A percentile compares a stretch with the other conserved stretches of the same genome.
phyloP scores from a whole-genome alignment of 331 rosid genomes.

The Dryas integrifolia region DNA sequence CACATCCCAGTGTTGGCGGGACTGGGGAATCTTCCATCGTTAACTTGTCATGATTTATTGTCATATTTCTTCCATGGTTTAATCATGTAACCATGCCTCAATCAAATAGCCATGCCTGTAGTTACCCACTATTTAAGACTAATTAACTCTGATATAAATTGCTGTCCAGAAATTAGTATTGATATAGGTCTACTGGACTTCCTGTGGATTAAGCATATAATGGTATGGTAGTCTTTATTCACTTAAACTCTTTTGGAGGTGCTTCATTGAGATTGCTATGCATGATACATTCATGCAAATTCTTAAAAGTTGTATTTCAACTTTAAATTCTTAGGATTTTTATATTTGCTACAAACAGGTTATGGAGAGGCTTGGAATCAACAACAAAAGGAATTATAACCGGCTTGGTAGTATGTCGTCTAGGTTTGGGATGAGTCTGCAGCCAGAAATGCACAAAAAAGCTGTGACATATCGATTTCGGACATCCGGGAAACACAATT shows the following conservation, averaged over 20 bases:
- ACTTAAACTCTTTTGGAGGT: neutral
- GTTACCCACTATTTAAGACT: neutral
- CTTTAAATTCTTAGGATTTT: constrained; percentile 24
- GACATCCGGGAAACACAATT: constrained; percentile 60
- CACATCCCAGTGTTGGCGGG: neutral
- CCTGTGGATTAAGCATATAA: neutral
- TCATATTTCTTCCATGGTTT: neutral
- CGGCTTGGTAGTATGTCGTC: constrained; percentile 57
- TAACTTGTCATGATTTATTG: constrained; percentile 1
- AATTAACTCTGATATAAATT: neutral
- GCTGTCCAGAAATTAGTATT: neutral
- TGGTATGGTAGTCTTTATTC: neutral
- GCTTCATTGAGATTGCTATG: constrained; percentile 16
- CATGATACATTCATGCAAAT: constrained; percentile 7
- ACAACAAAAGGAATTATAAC: constrained; percentile 59
- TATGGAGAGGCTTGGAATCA: constrained; percentile 72
- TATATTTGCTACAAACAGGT: constrained; percentile 47
- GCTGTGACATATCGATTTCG: constrained; percentile 60
- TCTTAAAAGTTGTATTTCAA: constrained; percentile 25
- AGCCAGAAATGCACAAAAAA: constrained; percentile 63
- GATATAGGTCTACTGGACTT: neutral
- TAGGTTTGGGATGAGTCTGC: constrained; percentile 74
- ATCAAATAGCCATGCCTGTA: constrained; percentile 9
- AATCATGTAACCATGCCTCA: neutral
- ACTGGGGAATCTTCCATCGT: neutral